phyloP scores from a whole-genome alignment of 73 alveolate genomes.

The Symbiodinium natans region DNA sequence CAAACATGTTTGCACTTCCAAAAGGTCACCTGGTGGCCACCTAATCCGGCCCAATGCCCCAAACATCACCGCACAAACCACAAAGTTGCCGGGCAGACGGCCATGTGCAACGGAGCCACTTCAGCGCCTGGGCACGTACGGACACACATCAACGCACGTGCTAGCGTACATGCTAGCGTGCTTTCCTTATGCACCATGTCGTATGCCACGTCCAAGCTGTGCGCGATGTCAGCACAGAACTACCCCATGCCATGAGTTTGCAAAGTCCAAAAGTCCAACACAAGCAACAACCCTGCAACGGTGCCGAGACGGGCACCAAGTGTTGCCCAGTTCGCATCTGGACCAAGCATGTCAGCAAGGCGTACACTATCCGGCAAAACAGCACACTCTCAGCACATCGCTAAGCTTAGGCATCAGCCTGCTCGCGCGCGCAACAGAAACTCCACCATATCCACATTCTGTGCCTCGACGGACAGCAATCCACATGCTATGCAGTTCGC shows the following conservation, averaged over 20 bases:
- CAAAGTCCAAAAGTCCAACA: not conserved
- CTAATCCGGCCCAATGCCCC: not conserved
- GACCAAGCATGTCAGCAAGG: not conserved
- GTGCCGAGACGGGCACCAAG: not conserved
- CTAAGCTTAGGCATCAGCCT: not conserved
- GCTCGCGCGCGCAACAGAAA: not conserved
- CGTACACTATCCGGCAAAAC: not conserved
- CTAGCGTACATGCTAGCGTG: too few species aligned
- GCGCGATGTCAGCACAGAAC: too few species aligned
- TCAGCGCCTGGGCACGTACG: conserved; percentile 37
- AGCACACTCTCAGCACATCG: not conserved
- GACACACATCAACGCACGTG: too few species aligned
- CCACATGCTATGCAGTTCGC: too few species aligned
- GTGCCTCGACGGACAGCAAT: not conserved
- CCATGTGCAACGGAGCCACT: conserved; percentile 67
- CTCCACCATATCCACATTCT: not conserved
- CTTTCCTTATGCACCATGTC: too few species aligned
- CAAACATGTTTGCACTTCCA: not conserved
- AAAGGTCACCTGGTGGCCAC: not conserved
- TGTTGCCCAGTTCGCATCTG: not conserved
- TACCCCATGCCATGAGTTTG: too few species aligned
- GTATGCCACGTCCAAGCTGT: too few species aligned
- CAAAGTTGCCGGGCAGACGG: not conserved
- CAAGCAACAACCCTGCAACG: not conserved
- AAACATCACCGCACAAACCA: not conserved